A percentile compares a stretch with the other conserved stretches of the same genome.
These are phyloP conservation scores for Malus orientalis DNA, from an alignment of 306 rosid genomes.

Conservation along the genomic window DNA sequence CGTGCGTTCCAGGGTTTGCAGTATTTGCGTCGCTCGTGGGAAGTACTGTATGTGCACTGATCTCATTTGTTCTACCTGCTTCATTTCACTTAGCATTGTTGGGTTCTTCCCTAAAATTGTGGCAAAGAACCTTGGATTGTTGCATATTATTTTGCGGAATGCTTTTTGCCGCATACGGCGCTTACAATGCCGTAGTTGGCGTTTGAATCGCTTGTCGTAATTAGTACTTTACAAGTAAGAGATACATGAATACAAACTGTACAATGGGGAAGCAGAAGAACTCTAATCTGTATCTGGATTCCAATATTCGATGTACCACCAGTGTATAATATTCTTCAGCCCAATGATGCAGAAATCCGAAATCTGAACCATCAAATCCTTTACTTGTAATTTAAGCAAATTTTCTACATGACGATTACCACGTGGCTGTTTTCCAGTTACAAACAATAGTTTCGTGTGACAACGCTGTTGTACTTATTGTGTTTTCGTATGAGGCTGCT, in stretches of 20 bases:
- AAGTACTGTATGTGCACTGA: slow-evolving; percentile 70
- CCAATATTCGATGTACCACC: not conserved
- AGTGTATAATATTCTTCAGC: not conserved
- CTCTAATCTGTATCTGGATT: not conserved
- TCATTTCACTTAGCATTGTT: slow-evolving; percentile 57
- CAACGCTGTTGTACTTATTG: too few relatives aligned
- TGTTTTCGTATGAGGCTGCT: too few relatives aligned
- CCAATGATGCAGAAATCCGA: not conserved
- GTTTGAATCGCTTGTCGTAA: slow-evolving; percentile 22
- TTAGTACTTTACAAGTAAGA: not conserved
- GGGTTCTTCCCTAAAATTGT: slow-evolving; percentile 50
- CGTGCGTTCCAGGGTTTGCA: slow-evolving; percentile 64
- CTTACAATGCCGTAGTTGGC: slow-evolving; percentile 53
- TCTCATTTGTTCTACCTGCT: slow-evolving; percentile 86
- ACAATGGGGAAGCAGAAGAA: not conserved
- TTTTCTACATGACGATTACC: too few relatives aligned
- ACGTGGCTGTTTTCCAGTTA: too few relatives aligned
- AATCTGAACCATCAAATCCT: not conserved
- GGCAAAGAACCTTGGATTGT: slow-evolving; percentile 56
- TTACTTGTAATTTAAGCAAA: too few relatives aligned
- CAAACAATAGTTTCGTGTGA: too few relatives aligned
- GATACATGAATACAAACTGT: not conserved
- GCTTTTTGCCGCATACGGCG: slow-evolving; percentile 78
- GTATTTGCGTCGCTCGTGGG: slow-evolving; percentile 76
- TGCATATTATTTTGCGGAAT: slow-evolving; percentile 51